These are phyloP conservation scores for Gentiana dahurica DNA, from an alignment of 257 asterid genomes.

Conservation along the genomic window DNA sequence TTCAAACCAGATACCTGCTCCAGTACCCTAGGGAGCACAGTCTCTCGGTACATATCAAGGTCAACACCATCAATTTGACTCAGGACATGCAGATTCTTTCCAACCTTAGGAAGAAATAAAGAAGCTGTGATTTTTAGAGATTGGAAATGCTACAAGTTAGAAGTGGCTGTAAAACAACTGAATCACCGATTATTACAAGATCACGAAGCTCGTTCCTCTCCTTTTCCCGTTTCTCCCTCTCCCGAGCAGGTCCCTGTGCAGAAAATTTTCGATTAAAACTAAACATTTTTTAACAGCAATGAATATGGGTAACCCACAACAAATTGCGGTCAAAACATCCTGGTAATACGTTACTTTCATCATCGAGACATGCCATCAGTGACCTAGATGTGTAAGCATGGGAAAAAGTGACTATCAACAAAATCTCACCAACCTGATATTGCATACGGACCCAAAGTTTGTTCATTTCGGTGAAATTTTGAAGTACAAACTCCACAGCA, in stretches of 20 bases:
- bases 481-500: conserved; percentile 97
- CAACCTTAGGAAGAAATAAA: conserved; percentile 57
- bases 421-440: conserved; percentile 71
- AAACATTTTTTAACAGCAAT: conserved; percentile 31
- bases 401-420: conserved; percentile 23
- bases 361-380: conserved; percentile 27
- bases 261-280: conserved; percentile 33
- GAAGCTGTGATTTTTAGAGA: conserved; percentile 19
- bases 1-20: conserved; percentile 61
- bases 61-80: conserved; percentile 98
- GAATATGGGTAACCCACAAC: conserved; percentile 26
- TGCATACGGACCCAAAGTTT: conserved; percentile 99
- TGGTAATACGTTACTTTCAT: conserved; percentile 26
- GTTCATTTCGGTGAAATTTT: conserved; percentile 99
- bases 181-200: conserved; percentile 49
- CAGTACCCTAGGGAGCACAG: conserved; percentile 87
- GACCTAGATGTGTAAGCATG: conserved; percentile 24
- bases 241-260: conserved; percentile 93
- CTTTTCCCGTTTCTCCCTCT: conserved; percentile 89
- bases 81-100: conserved; percentile 96
- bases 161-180: conserved; percentile 9
- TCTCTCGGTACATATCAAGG: conserved; percentile 91
- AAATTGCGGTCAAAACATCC: conserved; percentile 32
- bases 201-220: conserved; percentile 99
- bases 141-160: conserved; percentile 11